Base-by-base conservation (phyloP, 2,329 filamentous ascomycete genomes). In the Colletotrichum chrysophilum region DNA sequence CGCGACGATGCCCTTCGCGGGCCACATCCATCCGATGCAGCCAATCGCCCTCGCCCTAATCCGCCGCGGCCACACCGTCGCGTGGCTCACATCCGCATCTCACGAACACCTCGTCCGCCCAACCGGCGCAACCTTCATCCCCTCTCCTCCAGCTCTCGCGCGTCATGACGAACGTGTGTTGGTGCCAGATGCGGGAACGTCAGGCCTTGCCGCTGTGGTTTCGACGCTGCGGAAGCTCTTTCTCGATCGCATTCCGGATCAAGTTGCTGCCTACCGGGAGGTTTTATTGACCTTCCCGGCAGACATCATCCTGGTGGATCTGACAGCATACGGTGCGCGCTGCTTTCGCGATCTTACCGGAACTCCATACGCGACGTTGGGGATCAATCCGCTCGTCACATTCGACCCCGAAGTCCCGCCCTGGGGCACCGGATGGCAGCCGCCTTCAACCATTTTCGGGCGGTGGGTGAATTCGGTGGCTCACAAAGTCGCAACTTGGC, bases 341-440 rank as follows among this genome's bases (percentile, higher is more conserved):
- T 65, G 66, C 26, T 38, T 74, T 24, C 71, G 71, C 12, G 71
- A 74, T 2, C 43, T 70, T 12, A 58, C 34, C 0, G 66, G 71
- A 12, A 24, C 56, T 0, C 71, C 71, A 10, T 74, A 74, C 58
- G 71, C 71, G 3, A 74, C 71, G 4, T 13, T 74, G 5, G 71
- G 71, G 3, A 74, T 74, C n/a, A 74, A 74, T 5, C 71, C 66
- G n/a, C 71, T 74, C 13, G 66, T 74, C 18, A 74, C 58, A 3
- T 30, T 74, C n/a, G 71, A 74, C 4, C 66, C 66, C 3, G 71
- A 74, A 34, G 30, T 70, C 21, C 71, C 71, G 32, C 71, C 71
- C 1, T 74, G 71, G 71, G 71, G 71, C 7, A 74, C 66, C 0
- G 66, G 71, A 0, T 74, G 71, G 71, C 14, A 14, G 0, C 71